Evolutionary conservation across 176 grass and related monocot species (phyloP).

Genomic region (Musa acuminata): DNA sequence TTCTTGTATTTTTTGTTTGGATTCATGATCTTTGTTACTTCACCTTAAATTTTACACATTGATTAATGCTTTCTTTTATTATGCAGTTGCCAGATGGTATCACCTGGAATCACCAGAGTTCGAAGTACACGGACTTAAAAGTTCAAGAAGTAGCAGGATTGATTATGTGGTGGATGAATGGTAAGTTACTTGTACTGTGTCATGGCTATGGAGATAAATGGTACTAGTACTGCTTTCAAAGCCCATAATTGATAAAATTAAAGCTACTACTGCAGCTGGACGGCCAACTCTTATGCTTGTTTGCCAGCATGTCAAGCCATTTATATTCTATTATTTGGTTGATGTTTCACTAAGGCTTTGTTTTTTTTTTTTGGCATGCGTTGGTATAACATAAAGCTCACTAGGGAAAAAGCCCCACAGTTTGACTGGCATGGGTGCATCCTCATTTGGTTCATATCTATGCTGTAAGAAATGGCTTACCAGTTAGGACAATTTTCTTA

Average conservation of each 20-base stretch:
- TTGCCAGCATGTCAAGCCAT: no score
- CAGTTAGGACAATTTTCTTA: not conserved
- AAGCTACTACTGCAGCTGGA: no score
- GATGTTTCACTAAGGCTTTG: no score
- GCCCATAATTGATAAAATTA: no score
- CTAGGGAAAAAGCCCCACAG: no score
- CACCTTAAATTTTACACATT: not conserved
- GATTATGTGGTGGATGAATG: constrained; percentile 48
- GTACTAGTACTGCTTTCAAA: no score
- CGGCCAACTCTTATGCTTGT: no score
- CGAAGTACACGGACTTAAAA: not conserved
- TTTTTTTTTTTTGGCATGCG: no score
- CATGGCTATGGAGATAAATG: no score
- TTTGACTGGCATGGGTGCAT: not conserved
- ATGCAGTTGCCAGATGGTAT: constrained; percentile 45
- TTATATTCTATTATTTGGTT: no score
- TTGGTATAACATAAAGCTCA: no score
- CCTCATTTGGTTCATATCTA: not conserved
- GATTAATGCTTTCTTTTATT: not conserved
- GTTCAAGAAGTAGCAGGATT: constrained; percentile 29
- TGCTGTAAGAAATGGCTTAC: not conserved
- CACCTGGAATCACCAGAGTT: constrained; percentile 27
- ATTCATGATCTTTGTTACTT: not conserved
- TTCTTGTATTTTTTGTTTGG: not conserved
- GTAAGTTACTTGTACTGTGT: constrained; percentile 24